Conservation (phyloP, 2,329 filamentous ascomycete genomes). For the Sodiomyces alkalinus region DNA sequence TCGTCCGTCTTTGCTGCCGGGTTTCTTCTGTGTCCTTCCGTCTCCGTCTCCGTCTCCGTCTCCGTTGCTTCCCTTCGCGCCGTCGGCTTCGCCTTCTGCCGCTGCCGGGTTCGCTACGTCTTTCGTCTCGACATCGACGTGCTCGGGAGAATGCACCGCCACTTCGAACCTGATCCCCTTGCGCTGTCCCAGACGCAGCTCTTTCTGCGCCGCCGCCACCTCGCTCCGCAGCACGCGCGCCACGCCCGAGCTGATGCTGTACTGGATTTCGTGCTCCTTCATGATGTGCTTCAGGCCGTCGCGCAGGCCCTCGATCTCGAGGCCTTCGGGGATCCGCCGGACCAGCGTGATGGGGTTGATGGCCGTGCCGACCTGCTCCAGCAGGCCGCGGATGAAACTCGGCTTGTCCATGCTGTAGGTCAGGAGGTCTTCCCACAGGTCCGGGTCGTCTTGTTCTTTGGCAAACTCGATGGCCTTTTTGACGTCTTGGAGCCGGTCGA, state of each 20-base stretch:
- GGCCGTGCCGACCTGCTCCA: conserved; percentile 86
- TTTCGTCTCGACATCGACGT: conserved; percentile 26
- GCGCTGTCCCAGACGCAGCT: conserved; percentile 62
- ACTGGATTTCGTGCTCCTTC: conserved; percentile 89
- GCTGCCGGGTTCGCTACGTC: conserved; percentile 15
- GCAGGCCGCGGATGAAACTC: conserved; percentile 76
- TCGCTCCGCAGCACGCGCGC: conserved; percentile 77
- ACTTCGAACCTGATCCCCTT: conserved; percentile 85
- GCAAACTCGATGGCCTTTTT: conserved; percentile 87
- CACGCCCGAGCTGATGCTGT: conserved; percentile 80
- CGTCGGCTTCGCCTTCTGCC: conserved; percentile 3
- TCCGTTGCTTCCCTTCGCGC: too few relatives aligned
- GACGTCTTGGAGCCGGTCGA: conserved; percentile 82
- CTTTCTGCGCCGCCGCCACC: conserved; percentile 70
- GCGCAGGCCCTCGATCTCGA: conserved; percentile 81
- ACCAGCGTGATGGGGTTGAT: conserved; percentile 89
- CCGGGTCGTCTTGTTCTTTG: conserved; percentile 80
- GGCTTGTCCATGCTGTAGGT: conserved; percentile 98
- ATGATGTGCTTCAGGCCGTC: conserved; percentile 85
- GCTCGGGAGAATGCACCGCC: conserved; percentile 25
- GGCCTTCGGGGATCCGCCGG: conserved; percentile 75
- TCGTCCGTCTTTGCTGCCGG: conserved; percentile 6
- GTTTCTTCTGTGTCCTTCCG: conserved; percentile 1
- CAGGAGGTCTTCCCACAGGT: conserved; percentile 88
- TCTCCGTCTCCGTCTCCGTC: conserved; percentile 3